These are phyloP conservation scores for Gleditsia sinensis DNA, from an alignment of 306 rosid species.

Conservation along the genomic window DNA sequence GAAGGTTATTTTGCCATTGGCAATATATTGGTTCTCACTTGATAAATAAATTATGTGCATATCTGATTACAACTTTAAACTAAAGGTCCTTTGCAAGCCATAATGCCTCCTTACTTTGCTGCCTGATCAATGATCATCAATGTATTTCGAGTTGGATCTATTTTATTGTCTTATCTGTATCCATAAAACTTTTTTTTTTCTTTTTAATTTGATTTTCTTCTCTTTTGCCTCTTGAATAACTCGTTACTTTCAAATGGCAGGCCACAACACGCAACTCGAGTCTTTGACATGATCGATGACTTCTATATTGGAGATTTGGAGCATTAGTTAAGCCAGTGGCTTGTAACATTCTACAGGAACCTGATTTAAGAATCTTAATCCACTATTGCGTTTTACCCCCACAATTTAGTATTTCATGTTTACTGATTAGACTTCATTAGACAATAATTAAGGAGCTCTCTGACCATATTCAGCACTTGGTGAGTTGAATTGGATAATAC, in stretches of 20 bases:
- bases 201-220: not conserved
- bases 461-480: not conserved
- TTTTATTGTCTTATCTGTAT: slow-evolving; percentile 2
- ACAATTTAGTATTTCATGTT: slow-evolving; percentile 14
- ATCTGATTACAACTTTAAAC: not conserved
- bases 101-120: not conserved
- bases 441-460: not conserved
- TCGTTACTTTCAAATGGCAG: slow-evolving; percentile 47
- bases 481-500: not conserved
- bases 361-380: slow-evolving; percentile 24
- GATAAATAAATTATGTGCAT: not conserved
- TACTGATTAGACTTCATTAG: slow-evolving; percentile 19
- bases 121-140: slow-evolving; percentile 8
- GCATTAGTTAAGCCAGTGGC: slow-evolving; percentile 29
- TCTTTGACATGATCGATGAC: slow-evolving; percentile 88
- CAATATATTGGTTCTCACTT: not conserved
- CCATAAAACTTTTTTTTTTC: not conserved
- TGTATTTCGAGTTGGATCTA: slow-evolving; percentile 7
- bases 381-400: slow-evolving; percentile 14
- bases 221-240: not conserved
- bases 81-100: not conserved
- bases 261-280: slow-evolving; percentile 95
- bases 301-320: slow-evolving; percentile 76
- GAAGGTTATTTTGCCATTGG: not conserved
- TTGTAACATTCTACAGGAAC: slow-evolving; percentile 15